Percentiles rank a stretch among this genome's conserved stretches.
Evolutionary conservation across 2,329 filamentous ascomycete genomes (phyloP).

Genomic region (Trichophyton rubrum): DNA sequence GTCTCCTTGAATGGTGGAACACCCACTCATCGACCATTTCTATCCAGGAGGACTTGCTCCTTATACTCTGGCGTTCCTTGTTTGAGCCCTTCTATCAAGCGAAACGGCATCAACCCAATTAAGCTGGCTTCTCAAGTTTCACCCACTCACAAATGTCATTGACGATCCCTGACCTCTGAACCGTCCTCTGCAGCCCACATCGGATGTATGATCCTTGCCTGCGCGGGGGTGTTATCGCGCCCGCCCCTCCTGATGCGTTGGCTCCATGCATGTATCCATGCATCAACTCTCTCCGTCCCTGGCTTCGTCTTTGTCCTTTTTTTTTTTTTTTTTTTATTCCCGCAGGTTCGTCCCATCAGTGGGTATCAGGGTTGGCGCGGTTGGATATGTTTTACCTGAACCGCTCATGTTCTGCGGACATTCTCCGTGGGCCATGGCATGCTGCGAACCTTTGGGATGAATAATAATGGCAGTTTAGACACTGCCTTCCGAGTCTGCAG

Average conservation of each 20-base stretch:
- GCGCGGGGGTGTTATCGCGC: neutral
- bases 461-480: neutral
- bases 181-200: neutral
- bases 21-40: too few species aligned
- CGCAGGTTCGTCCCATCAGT: neutral
- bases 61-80: too few species aligned
- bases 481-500: neutral
- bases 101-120: neutral
- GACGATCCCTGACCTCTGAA: neutral
- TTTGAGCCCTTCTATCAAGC: neutral
- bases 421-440: neutral
- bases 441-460: neutral
- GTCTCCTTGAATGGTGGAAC: too few species aligned
- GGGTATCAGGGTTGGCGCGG: neutral
- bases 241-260: conserved; percentile 1
- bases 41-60: too few species aligned
- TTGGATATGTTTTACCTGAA: neutral
- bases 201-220: neutral
- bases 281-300: neutral
- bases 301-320: neutral
- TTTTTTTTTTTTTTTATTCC: neutral
- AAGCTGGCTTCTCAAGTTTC: neutral
- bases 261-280: neutral
- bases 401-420: neutral
- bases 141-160: neutral